Conservation (phyloP, 73 alveolate species). For the Paramecium octaurelia region DNA sequence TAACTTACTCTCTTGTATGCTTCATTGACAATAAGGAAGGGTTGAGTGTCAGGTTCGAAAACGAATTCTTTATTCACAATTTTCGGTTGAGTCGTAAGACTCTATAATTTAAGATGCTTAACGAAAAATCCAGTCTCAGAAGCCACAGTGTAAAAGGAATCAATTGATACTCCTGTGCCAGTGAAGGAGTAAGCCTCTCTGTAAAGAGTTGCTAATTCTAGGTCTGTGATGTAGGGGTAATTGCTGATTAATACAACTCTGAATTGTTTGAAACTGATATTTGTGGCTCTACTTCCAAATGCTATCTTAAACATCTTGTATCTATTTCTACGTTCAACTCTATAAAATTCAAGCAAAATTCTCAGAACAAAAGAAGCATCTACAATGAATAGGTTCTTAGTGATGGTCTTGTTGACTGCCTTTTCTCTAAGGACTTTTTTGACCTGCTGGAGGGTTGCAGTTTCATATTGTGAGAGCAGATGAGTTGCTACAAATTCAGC, state of each 20-base stretch:
- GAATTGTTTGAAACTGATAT: slow-evolving; percentile 24
- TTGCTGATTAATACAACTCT: slow-evolving; percentile 11
- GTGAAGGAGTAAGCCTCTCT: slow-evolving; percentile 21
- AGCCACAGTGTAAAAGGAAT: slow-evolving; percentile 16
- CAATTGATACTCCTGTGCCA: slow-evolving; percentile 43
- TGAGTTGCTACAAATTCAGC: slow-evolving; percentile 45
- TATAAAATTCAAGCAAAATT: slow-evolving; percentile 11
- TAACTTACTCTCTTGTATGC: neutral
- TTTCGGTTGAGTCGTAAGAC: neutral
- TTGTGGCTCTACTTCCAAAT: slow-evolving; percentile 6
- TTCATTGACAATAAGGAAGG: neutral
- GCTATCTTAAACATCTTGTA: slow-evolving; percentile 36
- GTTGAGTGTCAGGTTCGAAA: neutral
- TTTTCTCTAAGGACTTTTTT: slow-evolving; percentile 18
- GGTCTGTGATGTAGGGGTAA: slow-evolving; percentile 25
- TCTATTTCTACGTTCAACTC: slow-evolving; percentile 49
- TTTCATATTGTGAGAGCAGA: neutral
- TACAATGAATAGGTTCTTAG: neutral
- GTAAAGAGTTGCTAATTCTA: neutral
- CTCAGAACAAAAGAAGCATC: slow-evolving; percentile 24
- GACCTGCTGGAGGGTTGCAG: slow-evolving; percentile 7
- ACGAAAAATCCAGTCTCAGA: slow-evolving; percentile 16
- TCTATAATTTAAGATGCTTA: neutral
- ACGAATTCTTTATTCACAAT: neutral
- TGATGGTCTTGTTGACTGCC: neutral